These are phyloP conservation scores for Saccharomycopsis oosterbeekiorum DNA, from an alignment of 805 yeast species.

Conservation along the genomic window DNA sequence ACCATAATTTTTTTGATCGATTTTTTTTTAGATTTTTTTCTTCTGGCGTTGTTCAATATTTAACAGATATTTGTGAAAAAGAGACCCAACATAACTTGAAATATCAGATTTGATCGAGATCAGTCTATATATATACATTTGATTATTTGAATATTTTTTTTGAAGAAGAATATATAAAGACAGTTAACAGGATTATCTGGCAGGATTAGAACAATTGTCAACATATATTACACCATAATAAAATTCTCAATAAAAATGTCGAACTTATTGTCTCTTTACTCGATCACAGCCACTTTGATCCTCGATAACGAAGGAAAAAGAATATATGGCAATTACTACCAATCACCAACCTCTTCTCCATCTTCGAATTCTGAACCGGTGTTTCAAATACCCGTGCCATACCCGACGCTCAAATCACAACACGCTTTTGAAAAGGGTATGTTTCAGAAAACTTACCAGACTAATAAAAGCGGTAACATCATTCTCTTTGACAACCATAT, in stretches of 20 bases:
- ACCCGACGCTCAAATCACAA: conserved; percentile 51
- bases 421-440: conserved; percentile 64
- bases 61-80: neutral
- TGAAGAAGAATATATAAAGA: neutral
- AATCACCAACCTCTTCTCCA: conserved; percentile 42
- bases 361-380: conserved; percentile 20
- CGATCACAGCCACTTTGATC: conserved; percentile 71
- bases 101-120: neutral
- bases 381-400: conserved; percentile 21
- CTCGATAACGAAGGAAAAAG: conserved; percentile 76
- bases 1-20: neutral
- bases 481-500: conserved; percentile 68
- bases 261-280: conserved; percentile 56
- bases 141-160: neutral
- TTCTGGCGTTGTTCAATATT: neutral
- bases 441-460: conserved; percentile 68
- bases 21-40: neutral
- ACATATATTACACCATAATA: neutral
- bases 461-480: conserved; percentile 55
- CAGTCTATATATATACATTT: neutral
- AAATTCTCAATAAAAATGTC: conserved; percentile 24
- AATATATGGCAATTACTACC: conserved; percentile 76
- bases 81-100: neutral
- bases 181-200: neutral
- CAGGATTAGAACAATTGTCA: neutral